Base-by-base conservation (phyloP, 129 eudicot genomes). In the Centrapalus pauciflorus region DNA sequence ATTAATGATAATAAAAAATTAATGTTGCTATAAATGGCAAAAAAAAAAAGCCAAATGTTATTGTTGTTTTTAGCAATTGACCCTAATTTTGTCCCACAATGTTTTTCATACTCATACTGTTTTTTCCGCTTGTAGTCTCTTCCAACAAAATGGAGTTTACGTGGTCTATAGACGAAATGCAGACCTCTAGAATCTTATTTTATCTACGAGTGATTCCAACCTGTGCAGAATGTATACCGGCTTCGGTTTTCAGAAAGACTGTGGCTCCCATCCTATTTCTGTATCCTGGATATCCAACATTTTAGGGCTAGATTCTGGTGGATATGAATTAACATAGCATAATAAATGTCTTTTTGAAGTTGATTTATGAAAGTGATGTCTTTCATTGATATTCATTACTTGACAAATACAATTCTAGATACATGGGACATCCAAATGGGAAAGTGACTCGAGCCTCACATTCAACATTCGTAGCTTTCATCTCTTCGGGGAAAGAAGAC, bases 361-460 rank as follows among this genome's bases (percentile, higher is more conserved):
- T 38, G 4, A 10, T 40, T 49, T 48, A 16, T 19, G 7, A 45
- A 34, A 55, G 32, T 43, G 3, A 24, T 41, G 5, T 14, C 80
- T 26, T 37, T 67, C 25, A 12, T 65, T 27, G 8, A 46, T 60
- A 11, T 66, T 12, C 14, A 34, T 67, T 76, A 84, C 95, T 88
- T 81, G 78, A 51, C 56, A 61, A 64, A 71, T 33, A 38, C 41
- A 24, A 33, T 69, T 69, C 57, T 66, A 94, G 99, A 86, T 94
- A 94, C 71, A 76, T 89, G 88, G 94, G 95, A 28, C 99, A 94
- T 73, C 95, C 93, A 13, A 89, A 89, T 71, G 85, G 76, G 60
- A 94, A 89, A 86, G 95, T 93, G 25, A 77, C 95, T 33, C 82
- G 95, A 76, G 94, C 95, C 13, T 76, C 99, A 33, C 97, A 94